Percentiles rank a stretch among this genome's conserved stretches.
phyloP scores from a whole-genome alignment of 495 filamentous ascomycete species.

The Oleoguttula mirabilis region DNA sequence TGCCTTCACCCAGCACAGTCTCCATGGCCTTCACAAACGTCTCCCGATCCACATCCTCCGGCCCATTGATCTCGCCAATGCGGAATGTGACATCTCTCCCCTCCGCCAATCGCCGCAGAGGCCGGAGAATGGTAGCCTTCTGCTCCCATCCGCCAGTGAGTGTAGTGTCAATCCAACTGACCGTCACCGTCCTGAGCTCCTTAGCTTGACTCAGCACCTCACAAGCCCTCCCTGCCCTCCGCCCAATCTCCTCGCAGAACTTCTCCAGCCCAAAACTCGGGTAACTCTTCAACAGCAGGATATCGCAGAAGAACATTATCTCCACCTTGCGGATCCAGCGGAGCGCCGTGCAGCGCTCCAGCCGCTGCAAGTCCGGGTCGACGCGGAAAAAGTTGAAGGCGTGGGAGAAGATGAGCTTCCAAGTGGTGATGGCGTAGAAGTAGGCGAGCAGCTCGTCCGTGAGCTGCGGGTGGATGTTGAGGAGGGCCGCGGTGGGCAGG shows the following conservation, averaged over 20 bases:
- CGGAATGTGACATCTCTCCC: constrained; percentile 6
- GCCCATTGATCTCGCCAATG: constrained; percentile 16
- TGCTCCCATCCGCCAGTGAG: constrained; percentile 8
- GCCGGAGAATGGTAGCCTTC: constrained; percentile 11
- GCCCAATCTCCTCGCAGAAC: constrained; percentile 10
- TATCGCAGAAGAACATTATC: constrained; percentile 22
- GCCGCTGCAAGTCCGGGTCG: constrained; percentile 14
- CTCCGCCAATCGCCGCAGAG: constrained; percentile 4
- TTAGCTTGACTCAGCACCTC: constrained; percentile 10
- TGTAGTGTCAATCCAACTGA: constrained; percentile 22
- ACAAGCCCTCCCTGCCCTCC: constrained; percentile 13
- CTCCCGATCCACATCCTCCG: constrained; percentile 12
- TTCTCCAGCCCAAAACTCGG: constrained; percentile 15
- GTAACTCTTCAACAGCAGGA: constrained; percentile 16
- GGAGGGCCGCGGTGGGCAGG: constrained; percentile 6
- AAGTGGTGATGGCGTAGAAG: constrained; percentile 17
- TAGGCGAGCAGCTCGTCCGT: constrained; percentile 16
- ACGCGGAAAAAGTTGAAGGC: constrained; percentile 23
- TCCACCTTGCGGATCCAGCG: constrained; percentile 16
- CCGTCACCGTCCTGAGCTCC: constrained; percentile 7
- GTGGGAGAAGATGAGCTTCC: constrained; percentile 21
- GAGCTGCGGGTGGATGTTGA: constrained; percentile 12
- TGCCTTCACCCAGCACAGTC: constrained; percentile 5
- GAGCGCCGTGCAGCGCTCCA: constrained; percentile 6
- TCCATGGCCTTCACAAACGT: constrained; percentile 11